Conservation (phyloP, 2,329 filamentous ascomycete species). For the Aspergillus proliferans region DNA sequence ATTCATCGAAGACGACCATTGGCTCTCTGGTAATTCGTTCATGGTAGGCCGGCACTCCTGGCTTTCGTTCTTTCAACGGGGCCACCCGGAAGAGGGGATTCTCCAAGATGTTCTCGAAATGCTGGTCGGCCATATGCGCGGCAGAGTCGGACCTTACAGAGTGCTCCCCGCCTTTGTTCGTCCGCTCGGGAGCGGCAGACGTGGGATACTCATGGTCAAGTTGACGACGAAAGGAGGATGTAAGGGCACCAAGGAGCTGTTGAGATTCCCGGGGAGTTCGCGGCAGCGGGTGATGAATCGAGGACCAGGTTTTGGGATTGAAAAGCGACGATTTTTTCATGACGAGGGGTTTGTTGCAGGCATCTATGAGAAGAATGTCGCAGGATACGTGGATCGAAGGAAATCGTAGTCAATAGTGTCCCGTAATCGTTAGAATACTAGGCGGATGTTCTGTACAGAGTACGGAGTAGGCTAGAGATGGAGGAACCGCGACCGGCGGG, state of each 20-base stretch:
- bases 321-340: conserved; percentile 50
- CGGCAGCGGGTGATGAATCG: conserved; percentile 47
- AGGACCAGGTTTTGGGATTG: conserved; percentile 46
- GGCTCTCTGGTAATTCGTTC: conserved; percentile 19
- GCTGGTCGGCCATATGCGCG: conserved; percentile 29
- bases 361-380: no score
- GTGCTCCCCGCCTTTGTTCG: conserved; percentile 8
- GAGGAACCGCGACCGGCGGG: conserved; percentile 10
- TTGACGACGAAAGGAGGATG: conserved; percentile 57
- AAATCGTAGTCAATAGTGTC: no score
- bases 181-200: conserved; percentile 13
- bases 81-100: conserved; percentile 38
- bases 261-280: conserved; percentile 53
- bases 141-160: conserved; percentile 22
- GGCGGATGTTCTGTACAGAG: no score
- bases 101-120: conserved; percentile 34
- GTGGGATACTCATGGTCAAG: conserved; percentile 54
- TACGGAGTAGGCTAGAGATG: no score
- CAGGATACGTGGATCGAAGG: no score
- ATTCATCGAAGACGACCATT: conserved; percentile 32
- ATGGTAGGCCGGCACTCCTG: conserved; percentile 1
- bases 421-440: no score
- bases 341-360: conserved; percentile 10
- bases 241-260: conserved; percentile 55
- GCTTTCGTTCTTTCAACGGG: conserved; percentile 22